Base-by-base conservation (phyloP, 1,284 basidiomycete genomes). In the Erythrobasidium hasegawianum region DNA sequence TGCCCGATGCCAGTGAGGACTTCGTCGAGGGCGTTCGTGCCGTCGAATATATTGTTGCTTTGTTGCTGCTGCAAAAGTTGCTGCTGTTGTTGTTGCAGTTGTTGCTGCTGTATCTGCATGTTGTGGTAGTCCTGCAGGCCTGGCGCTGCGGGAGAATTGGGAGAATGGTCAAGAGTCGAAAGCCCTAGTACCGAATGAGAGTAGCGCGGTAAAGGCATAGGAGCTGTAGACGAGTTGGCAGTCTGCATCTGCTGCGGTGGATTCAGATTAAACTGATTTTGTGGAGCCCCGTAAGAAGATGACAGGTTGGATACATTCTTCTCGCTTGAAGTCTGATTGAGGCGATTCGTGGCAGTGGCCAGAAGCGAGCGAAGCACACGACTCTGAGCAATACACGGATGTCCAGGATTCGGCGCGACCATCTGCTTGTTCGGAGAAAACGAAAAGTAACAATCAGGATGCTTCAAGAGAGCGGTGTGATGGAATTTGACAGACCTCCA, bases 321-420 rank as follows among this genome's bases (percentile, higher is more conserved):
- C 26, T 27, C 55, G 24, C 22, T 18, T n/a, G 55, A 27, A 13
- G 27, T 27, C 33, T 62, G 50, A 16, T 39, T 39, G 9, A 58
- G 13, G 10, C 56, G 43, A 26, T 50, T 65, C 1, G 62, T 65
- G 18, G 62, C 62, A 5, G 41, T 58, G 11, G 62, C 55, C 1
- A 65, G 56, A 10, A 65, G 47, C 33, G 41, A 43, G 27, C 62
- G 55, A 11, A 65, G 38, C 10, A 65, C 62, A 26, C 62, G 41
- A 24, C 62, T 65, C 47, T 65, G 62, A 14, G 55, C 41, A 14
- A 65, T 20, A 33, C 55, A 52, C 2, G 62, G 62, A 29, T 65
- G 62, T 22, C 55, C 62, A 65, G 54, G 55, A 41, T 65, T 65
- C 18, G 62, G 62, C 1, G 62, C 62, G 26, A 65, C 62, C 62